These are phyloP conservation scores for Kluyveromyces aestuarii DNA, from an alignment of 805 yeast genomes.

Conservation along the genomic window DNA sequence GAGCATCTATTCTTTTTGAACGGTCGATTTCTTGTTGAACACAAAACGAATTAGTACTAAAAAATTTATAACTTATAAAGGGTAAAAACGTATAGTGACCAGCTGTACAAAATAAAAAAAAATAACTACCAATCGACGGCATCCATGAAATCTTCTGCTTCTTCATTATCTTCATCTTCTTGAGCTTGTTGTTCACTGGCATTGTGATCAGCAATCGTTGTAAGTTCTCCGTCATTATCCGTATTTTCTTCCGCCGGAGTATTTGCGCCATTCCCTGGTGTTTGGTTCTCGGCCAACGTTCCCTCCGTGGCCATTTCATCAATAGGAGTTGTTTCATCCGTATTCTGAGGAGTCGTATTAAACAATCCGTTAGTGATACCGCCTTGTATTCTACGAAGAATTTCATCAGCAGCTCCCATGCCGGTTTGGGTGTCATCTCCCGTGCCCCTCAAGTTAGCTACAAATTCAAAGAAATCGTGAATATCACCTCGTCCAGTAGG, in stretches of 20 bases:
- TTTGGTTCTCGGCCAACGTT: not conserved
- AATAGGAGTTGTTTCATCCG: not conserved
- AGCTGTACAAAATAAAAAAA: no score
- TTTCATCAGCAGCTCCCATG: slow-evolving; percentile 13
- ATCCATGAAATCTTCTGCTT: not conserved
- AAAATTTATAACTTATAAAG: no score
- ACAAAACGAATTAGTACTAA: no score
- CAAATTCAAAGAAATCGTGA: slow-evolving; percentile 19
- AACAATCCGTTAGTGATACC: slow-evolving; percentile 6
- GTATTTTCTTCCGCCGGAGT: not conserved
- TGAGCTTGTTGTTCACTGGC: not conserved
- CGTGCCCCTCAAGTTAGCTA: slow-evolving; percentile 18
- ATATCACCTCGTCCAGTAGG: slow-evolving; percentile 14
- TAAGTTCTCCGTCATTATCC: slow-evolving; percentile 1
- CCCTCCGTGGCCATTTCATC: not conserved
- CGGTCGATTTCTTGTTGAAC: no score
- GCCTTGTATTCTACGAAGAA: slow-evolving; percentile 16
- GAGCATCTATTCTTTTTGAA: no score
- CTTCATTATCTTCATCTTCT: not conserved
- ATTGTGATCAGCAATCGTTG: not conserved
- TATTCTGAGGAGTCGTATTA: slow-evolving; percentile 1
- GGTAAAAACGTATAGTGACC: not conserved
- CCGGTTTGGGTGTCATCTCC: slow-evolving; percentile 14
- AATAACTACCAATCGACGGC: not conserved
- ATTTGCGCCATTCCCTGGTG: not conserved